Evolutionary conservation across 768 basidiomycete species (phyloP).

Genomic region (Lactarius quietus): DNA sequence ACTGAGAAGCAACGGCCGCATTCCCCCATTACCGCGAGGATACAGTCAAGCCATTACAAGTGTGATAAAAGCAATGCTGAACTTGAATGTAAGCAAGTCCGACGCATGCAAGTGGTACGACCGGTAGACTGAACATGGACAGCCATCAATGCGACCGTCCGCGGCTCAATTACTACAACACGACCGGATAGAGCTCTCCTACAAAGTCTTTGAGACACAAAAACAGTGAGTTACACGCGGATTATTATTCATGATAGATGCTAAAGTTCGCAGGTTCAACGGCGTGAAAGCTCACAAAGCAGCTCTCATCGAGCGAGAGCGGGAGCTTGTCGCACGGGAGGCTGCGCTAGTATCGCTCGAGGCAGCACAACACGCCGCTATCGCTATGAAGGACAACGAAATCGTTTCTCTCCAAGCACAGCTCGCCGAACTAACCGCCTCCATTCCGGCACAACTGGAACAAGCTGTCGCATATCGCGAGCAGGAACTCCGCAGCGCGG

Average conservation of each 20-base stretch:
- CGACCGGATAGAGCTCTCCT: constrained; percentile 67
- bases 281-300: constrained; percentile 63
- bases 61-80: constrained; percentile 87
- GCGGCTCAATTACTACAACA: constrained; percentile 77
- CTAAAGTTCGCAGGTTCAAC: constrained; percentile 45
- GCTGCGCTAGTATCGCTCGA: constrained; percentile 53
- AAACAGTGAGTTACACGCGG: constrained; percentile 55
- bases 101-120: background rate
- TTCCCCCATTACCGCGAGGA: constrained; percentile 82
- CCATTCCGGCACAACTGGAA: constrained; percentile 38
- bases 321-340: constrained; percentile 60
- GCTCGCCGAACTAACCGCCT: constrained; percentile 26
- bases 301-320: constrained; percentile 54
- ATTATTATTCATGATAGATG: background rate
- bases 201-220: constrained; percentile 71
- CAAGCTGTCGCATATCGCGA: constrained; percentile 61
- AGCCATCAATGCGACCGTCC: constrained; percentile 88
- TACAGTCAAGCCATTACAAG: constrained; percentile 69
- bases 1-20: constrained; percentile 66
- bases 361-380: constrained; percentile 42
- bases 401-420: constrained; percentile 43
- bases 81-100: constrained; percentile 60
- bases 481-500: constrained; percentile 61
- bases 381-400: constrained; percentile 60
- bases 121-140: constrained; percentile 5